phyloP scores from a whole-genome alignment of 148 eudicot species.

The Chenopodium suecicum region DNA sequence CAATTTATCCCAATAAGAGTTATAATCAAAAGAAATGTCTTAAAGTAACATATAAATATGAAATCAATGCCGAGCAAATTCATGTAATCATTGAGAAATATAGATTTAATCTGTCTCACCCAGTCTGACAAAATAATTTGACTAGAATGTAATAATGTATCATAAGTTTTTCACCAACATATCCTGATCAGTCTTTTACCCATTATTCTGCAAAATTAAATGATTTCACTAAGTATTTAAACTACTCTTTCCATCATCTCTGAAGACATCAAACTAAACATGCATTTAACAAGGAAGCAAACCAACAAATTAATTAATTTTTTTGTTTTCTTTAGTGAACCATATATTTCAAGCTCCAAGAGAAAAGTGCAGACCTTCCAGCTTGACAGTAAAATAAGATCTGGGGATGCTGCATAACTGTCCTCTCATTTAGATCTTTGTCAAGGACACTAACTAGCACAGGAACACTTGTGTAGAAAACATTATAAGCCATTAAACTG shows the following conservation, averaged over 20 bases:
- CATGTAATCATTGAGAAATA: neutral
- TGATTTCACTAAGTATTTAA: no score
- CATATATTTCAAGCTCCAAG: neutral
- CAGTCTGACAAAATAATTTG: neutral
- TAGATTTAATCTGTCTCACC: neutral
- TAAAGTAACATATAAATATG: no score
- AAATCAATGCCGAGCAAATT: neutral
- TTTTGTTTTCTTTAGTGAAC: neutral
- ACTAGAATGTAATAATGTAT: neutral
- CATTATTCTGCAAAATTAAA: neutral
- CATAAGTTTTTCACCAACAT: neutral
- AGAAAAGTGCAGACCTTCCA: constrained; percentile 58
- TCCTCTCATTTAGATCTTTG: constrained; percentile 90
- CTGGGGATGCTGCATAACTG: constrained; percentile 98
- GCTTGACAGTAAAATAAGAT: constrained; percentile 95
- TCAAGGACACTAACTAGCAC: constrained; percentile 88
- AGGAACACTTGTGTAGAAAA: constrained; percentile 96
- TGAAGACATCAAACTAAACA: neutral
- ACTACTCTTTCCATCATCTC: neutral
- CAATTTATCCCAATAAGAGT: no score
- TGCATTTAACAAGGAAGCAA: neutral
- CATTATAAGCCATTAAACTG: constrained; percentile 98
- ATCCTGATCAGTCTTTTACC: no score
- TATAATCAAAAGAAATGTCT: no score
- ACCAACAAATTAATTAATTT: neutral